Percentiles rank a stretch among this genome's conserved stretches.
Conservation (phyloP, 163 green algal species). For the Scenedesmus sp. region DNA sequence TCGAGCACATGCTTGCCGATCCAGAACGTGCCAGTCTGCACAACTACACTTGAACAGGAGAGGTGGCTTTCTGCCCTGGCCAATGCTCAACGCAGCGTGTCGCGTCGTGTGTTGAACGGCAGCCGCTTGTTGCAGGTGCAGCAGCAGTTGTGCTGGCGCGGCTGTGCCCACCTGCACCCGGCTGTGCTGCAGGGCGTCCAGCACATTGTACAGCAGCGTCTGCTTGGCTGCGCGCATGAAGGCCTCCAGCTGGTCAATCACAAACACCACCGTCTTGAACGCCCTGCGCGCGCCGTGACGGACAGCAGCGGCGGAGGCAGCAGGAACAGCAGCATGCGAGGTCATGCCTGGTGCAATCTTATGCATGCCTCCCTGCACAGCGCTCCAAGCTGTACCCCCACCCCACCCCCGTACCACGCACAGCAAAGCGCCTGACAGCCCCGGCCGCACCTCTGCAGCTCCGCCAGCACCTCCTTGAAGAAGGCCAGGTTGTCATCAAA, state of each 20-base stretch:
- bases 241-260: slow-evolving; percentile 59
- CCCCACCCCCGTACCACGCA: too few species aligned
- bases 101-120: neutral
- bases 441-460: slow-evolving; percentile 73
- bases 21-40: too few species aligned
- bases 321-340: neutral
- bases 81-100: neutral
- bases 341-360: neutral
- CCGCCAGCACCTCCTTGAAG: slow-evolving; percentile 80
- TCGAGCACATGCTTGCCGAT: too few species aligned
- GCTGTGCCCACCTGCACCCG: slow-evolving; percentile 71
- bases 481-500: slow-evolving; percentile 92
- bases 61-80: neutral
- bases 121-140: neutral
- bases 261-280: slow-evolving; percentile 61
- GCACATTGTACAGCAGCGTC: slow-evolving; percentile 92
- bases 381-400: too few species aligned
- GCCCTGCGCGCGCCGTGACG: slow-evolving; percentile 27
- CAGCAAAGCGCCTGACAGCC: neutral
- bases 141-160: neutral
- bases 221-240: slow-evolving; percentile 75
- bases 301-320: neutral
- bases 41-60: neutral
- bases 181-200: slow-evolving; percentile 84
- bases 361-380: neutral